These are phyloP conservation scores for Calonectria pseudoturangicola DNA, from an alignment of 2,329 filamentous ascomycete genomes.

Conservation along the genomic window DNA sequence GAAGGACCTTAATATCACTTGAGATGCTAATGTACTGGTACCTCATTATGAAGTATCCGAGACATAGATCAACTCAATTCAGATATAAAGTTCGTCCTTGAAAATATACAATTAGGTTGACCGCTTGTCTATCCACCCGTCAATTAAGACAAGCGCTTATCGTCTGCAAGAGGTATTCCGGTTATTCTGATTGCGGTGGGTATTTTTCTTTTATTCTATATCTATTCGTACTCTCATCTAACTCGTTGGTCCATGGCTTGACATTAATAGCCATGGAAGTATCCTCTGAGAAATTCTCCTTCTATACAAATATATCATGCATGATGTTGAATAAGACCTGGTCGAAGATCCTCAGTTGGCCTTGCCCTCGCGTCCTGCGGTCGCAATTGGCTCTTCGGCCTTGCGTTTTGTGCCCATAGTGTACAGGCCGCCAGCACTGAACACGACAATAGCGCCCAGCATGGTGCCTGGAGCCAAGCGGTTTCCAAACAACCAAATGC, in stretches of 20 bases:
- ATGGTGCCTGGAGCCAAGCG: conserved; percentile 84
- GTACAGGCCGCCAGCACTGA: conserved; percentile 93
- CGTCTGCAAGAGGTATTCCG: not conserved
- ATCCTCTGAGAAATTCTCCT: conserved; percentile 26
- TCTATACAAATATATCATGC: conserved; percentile 35
- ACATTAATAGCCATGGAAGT: not conserved
- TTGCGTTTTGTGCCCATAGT: conserved; percentile 78
- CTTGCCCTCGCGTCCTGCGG: conserved; percentile 42
- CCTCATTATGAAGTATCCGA: too few species aligned
- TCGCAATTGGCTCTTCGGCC: conserved; percentile 38
- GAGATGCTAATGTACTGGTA: too few species aligned
- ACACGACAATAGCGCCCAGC: conserved; percentile 88
- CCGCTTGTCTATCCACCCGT: too few species aligned
- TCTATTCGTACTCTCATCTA: conserved; percentile 26
- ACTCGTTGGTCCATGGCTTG: conserved; percentile 5
- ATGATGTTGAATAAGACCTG: conserved; percentile 11
- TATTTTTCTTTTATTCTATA: conserved; percentile 6
- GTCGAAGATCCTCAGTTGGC: conserved; percentile 39
- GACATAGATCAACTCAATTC: too few species aligned
- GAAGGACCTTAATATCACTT: too few species aligned
- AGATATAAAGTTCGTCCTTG: too few species aligned
- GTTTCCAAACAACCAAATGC: conserved; percentile 97
- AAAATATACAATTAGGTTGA: not conserved
- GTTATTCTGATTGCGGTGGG: not conserved
- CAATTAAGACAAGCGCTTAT: not conserved